phyloP scores from a whole-genome alignment of 345 rosid genomes.

The Bretschneidera sinensis region DNA sequence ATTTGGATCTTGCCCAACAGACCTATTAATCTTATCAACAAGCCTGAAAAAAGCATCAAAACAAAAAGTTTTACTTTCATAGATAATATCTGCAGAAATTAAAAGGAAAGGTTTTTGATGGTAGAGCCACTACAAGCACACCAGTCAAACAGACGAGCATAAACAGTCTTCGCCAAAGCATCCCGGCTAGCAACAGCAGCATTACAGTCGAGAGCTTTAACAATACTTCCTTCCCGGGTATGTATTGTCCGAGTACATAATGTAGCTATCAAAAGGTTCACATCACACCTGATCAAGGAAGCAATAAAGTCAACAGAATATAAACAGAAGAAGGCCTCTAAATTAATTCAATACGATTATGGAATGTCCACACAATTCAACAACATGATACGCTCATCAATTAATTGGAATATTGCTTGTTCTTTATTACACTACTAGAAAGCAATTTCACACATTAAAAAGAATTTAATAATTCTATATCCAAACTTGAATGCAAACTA shows the following conservation, averaged over 20 bases:
- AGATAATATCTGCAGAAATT: constrained; percentile 1
- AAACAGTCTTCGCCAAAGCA: constrained; percentile 93
- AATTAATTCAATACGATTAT: background rate
- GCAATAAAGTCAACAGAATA: background rate
- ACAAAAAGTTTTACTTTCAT: constrained; percentile 6
- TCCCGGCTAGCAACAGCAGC: constrained; percentile 96
- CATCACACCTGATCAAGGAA: constrained; percentile 69
- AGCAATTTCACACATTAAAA: too few relatives aligned
- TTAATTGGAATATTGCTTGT: background rate
- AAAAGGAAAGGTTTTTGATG: constrained; percentile 2
- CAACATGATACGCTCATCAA: background rate
- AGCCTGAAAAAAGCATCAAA: constrained; percentile 50
- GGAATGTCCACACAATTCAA: background rate
- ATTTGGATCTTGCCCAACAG: constrained; percentile 86
- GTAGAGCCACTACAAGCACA: constrained; percentile 27
- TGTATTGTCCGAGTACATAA: constrained; percentile 89
- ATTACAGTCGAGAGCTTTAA: constrained; percentile 85
- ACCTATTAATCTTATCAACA: constrained; percentile 84
- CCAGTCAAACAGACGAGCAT: constrained; percentile 95
- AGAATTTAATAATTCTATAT: too few relatives aligned
- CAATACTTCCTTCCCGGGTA: constrained; percentile 89
- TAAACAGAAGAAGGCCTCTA: too few relatives aligned
- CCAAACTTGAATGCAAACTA: background rate
- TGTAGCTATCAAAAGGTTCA: constrained; percentile 62
- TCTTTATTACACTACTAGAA: background rate